Evolutionary conservation across 2,329 filamentous ascomycete species (phyloP).

Genomic region (Akanthomyces muscarius): DNA sequence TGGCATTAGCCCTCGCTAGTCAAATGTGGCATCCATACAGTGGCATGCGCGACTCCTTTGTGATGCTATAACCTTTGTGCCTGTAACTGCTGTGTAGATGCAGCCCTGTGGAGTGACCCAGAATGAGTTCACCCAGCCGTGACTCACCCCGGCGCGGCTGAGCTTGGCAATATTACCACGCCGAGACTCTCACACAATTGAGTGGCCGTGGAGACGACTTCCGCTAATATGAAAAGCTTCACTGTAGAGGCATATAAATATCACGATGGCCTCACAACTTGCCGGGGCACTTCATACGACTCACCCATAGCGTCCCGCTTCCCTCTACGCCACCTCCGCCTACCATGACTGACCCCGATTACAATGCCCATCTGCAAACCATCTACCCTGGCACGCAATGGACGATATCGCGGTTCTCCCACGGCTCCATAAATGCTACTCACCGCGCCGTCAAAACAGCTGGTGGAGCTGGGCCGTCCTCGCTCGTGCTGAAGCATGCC

Average conservation of each 20-base stretch:
- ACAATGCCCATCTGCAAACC: not conserved
- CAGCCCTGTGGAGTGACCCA: not conserved
- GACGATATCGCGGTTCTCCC: not conserved
- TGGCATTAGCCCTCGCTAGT: not conserved
- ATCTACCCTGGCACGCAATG: slow-evolving; percentile 3
- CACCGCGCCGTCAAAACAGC: slow-evolving; percentile 1
- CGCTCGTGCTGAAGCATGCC: slow-evolving; percentile 12
- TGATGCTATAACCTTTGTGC: not conserved
- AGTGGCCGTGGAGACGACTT: not conserved
- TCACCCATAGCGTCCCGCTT: not conserved
- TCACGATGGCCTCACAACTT: not conserved
- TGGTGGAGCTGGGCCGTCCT: slow-evolving; percentile 4
- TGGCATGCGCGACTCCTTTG: not conserved
- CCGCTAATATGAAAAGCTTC: not conserved
- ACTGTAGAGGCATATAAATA: not conserved
- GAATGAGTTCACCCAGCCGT: not conserved
- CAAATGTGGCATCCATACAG: not conserved
- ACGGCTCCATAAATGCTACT: slow-evolving; percentile 17
- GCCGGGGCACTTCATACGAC: not conserved
- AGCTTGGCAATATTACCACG: not conserved
- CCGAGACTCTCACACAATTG: not conserved
- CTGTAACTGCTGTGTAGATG: not conserved
- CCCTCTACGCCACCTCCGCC: not conserved
- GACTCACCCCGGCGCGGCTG: not conserved
- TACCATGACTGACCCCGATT: slow-evolving; percentile 4